Evolutionary conservation across 257 asterid genomes (phyloP), one percentile per base, ranked within the genome.

Genomic region (Prunella vulgaris): DNA sequence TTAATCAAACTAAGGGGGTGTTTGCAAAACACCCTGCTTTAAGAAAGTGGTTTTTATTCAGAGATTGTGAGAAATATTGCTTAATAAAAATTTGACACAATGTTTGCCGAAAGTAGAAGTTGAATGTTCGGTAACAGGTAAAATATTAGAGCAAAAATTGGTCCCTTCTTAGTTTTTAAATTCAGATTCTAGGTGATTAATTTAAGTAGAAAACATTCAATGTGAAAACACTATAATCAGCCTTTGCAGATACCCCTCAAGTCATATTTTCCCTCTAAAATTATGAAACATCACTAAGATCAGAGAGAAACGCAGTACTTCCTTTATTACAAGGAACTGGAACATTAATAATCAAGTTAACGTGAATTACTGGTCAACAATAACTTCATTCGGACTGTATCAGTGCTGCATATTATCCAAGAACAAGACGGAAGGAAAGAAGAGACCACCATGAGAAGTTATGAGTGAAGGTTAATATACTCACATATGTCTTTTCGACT

Each of bases 401-500:
- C 13, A 38, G 7, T 8, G 53, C 40, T 22, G 44, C 9, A 53
- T 62, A 35, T 35, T n/a, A 65, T 40, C 53, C 12, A 30, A 28
- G 72, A 18, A 52, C 3, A 17, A 13, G 44, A 27, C 2, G 14
- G 15, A 33, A 56, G 35, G 37, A 48, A 75, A 22, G 15, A 46
- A 25, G n/a, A 10, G 13, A 37, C 14, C 21, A 61, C 12, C 20
- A 14, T 20, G 0, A 59, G 33, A 59, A 30, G 40, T 32, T 18
- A 30, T 35, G 58, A 30, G 15, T 67, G 60, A 60, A 60, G 71
- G 51, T 53, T 54, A 35, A 13, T 15, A 51, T 42, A 77, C 92
- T 89, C 77, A 85, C 94, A 77, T 64, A 61, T 20, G 69, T 74
- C 76, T 73, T 81, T 68, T 75, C 84, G 70, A 82, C 80, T 73